phyloP scores from a whole-genome alignment of 495 filamentous ascomycete species.

The Penicillium chermesinum region DNA sequence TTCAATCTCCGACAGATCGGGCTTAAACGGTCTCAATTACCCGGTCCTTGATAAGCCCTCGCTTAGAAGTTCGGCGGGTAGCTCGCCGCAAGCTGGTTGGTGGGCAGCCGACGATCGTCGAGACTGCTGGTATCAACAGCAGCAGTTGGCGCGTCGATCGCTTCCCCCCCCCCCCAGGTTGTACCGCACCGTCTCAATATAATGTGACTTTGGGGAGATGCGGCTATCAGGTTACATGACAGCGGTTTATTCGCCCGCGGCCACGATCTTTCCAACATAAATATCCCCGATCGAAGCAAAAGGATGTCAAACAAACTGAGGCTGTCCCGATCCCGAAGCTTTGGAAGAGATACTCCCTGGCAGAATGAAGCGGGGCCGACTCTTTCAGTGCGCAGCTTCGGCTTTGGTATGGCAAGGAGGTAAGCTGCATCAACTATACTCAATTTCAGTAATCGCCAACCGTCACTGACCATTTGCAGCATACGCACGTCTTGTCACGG shows the following conservation, averaged over 20 bases:
- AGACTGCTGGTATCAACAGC: constrained; percentile 4
- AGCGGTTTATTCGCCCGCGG: constrained; percentile 2
- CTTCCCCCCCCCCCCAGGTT: constrained; percentile 7
- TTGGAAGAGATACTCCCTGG: too few relatives aligned
- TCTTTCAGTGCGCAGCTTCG: too few relatives aligned
- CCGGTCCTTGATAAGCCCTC: not conserved
- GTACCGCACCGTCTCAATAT: constrained; percentile 6
- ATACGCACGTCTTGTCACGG: constrained; percentile 10
- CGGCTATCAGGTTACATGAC: constrained; percentile 8
- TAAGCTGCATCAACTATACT: too few relatives aligned
- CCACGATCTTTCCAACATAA: not conserved
- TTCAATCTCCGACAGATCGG: not conserved
- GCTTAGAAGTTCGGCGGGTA: constrained; percentile 4
- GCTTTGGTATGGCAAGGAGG: constrained; percentile 1
- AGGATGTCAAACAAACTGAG: too few relatives aligned
- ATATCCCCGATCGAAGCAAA: too few relatives aligned
- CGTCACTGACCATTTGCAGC: too few relatives aligned
- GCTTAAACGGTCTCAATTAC: not conserved
- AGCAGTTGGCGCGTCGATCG: constrained; percentile 2
- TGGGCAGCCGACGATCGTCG: constrained; percentile 6
- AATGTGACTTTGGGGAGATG: constrained; percentile 10
- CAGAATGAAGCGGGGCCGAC: too few relatives aligned
- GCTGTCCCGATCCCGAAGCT: too few relatives aligned
- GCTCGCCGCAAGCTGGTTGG: constrained; percentile 10
- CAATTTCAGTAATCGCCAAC: too few relatives aligned